Evolutionary conservation across 2,329 filamentous ascomycete species (phyloP).

Genomic region (Talaromyces albobiverticillius): DNA sequence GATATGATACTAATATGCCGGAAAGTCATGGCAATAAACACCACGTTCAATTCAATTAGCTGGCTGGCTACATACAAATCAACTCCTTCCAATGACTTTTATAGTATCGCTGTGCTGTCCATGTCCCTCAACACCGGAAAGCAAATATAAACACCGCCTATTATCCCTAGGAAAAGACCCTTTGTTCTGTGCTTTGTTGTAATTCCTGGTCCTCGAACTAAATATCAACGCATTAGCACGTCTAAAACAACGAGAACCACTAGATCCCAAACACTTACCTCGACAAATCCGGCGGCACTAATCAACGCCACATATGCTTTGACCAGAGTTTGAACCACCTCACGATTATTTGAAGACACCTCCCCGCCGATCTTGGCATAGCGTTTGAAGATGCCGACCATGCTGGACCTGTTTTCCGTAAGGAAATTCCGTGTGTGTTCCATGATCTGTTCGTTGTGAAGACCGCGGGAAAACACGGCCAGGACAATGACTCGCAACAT

Average conservation of each 20-base stretch:
- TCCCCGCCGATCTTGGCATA: slow-evolving; percentile 70
- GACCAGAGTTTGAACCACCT: slow-evolving; percentile 71
- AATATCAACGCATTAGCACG: slow-evolving; percentile 13
- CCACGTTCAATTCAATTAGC: neutral
- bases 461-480: slow-evolving; percentile 74
- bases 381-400: slow-evolving; percentile 86
- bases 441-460: slow-evolving; percentile 71
- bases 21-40: neutral
- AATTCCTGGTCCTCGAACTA: slow-evolving; percentile 44
- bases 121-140: slow-evolving; percentile 14
- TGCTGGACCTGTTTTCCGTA: slow-evolving; percentile 74
- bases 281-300: slow-evolving; percentile 75
- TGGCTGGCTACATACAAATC: slow-evolving; percentile 11
- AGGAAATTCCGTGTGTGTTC: slow-evolving; percentile 78
- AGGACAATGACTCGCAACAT: slow-evolving; percentile 79
- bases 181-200: slow-evolving; percentile 27
- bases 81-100: slow-evolving; percentile 18
- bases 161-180: slow-evolving; percentile 31
- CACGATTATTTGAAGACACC: slow-evolving; percentile 49
- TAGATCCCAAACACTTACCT: slow-evolving; percentile 56
- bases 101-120: slow-evolving; percentile 10
- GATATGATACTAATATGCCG: no score
- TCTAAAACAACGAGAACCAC: neutral
- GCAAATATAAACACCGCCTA: neutral
- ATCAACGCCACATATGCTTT: slow-evolving; percentile 84